phyloP scores from a whole-genome alignment of 768 basidiomycete genomes.

The Calocybe gangraenosa region DNA sequence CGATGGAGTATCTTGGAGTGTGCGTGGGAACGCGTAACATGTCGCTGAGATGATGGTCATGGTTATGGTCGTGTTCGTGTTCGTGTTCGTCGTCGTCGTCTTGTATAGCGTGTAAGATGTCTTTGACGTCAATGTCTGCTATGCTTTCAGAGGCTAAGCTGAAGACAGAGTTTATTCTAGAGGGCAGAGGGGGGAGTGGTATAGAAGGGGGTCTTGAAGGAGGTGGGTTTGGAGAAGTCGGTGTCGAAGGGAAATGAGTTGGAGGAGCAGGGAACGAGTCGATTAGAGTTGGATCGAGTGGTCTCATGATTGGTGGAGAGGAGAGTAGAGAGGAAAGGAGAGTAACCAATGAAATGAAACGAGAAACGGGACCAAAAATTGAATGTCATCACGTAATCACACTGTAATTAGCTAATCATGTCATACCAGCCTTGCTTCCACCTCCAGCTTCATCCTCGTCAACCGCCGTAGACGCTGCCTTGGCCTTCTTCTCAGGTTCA shows the following conservation, averaged over 20 bases:
- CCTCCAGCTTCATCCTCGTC: too few species aligned
- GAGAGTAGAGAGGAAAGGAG: too few species aligned
- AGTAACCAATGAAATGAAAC: too few species aligned
- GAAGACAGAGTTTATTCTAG: constrained; percentile 48
- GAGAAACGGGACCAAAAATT: too few species aligned
- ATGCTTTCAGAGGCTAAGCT: constrained; percentile 34
- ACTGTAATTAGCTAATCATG: too few species aligned
- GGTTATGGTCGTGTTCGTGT: constrained; percentile 10
- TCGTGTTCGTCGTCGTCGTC: constrained; percentile 22
- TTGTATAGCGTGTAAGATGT: constrained; percentile 15
- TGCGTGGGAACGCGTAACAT: constrained; percentile 5
- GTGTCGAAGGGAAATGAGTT: constrained; percentile 33
- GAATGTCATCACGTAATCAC: too few species aligned
- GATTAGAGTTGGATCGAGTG: constrained; percentile 22
- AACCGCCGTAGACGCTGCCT: too few species aligned
- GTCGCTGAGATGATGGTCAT: constrained; percentile 1
- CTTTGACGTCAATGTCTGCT: constrained; percentile 32
- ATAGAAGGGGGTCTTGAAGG: constrained; percentile 52
- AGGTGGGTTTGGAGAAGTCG: constrained; percentile 44
- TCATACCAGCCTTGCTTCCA: too few species aligned
- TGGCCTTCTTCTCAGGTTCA: too few species aligned
- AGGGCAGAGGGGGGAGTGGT: constrained; percentile 66
- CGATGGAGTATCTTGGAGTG: constrained; percentile 15
- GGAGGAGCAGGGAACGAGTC: constrained; percentile 40
- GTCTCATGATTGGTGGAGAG: constrained; percentile 1